Evolutionary conservation across 257 asterid genomes (phyloP), one percentile per base, ranked within the genome.

Genomic region (Plantago major): DNA sequence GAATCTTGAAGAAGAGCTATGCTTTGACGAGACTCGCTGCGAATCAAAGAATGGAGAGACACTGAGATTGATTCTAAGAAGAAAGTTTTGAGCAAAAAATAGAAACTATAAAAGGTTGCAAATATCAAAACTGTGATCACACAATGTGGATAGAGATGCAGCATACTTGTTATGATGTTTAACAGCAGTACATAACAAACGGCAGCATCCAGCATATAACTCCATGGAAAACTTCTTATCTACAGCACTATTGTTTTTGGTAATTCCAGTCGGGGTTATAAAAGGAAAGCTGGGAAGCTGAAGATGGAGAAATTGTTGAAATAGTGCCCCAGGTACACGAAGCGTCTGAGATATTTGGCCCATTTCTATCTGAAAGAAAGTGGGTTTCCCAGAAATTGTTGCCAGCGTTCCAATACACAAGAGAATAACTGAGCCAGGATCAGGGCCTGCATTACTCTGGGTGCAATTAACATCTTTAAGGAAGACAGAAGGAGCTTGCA

Each of bases 161-260:
- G 42, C 68, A 71, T 56, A 92, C 98, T 80, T 86, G 69, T 58
- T 75, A 75, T 80, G 85, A 78, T 92, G 94, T 76, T 92, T 92
- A 55, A 92, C 79, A 78, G 84, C 78, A 55, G 90, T 74, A 44
- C 83, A 79, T 67, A 92, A 65, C 75, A 92, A 66, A 67, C 81
- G 86, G 72, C 98, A 92, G 73, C 97, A 84, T 6, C 85, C 84
- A 70, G 81, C 82, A 82, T 86, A 92, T 33, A 92, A 69, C 77
- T 83, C 87, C 16, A 80, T 49, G 14, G 86, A 74, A 50, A 79
- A 79, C 50, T 77, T 75, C 18, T 75, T 68, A 69, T 78, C 87
- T 59, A 84, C 62, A 69, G 71, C 62, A 71, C 52, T 10, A 14
- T 58, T 60, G 48, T 63, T 64, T n/a, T 59, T 37, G 56, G 61